These are phyloP conservation scores for Sphaceloma murrayae DNA, from an alignment of 2,329 filamentous ascomycete species.

Conservation along the genomic window DNA sequence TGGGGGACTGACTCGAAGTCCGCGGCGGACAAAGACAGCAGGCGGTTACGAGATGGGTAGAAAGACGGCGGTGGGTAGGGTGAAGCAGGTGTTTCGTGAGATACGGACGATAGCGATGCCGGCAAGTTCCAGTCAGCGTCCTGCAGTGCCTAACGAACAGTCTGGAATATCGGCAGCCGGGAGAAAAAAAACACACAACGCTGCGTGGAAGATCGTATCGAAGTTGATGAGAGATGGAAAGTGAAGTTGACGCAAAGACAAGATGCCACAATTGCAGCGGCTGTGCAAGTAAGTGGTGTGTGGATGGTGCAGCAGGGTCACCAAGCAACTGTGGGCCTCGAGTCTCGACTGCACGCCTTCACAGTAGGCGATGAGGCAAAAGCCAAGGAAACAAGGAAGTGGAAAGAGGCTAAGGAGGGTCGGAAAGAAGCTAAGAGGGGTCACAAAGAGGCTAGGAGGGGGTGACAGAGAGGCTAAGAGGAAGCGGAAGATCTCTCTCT, in stretches of 20 bases:
- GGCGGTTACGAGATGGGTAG: too few relatives aligned
- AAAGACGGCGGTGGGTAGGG: neutral
- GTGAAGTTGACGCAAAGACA: neutral
- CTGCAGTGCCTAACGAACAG: neutral
- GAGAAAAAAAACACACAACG: neutral
- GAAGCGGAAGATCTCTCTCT: too few relatives aligned
- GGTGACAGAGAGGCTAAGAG: too few relatives aligned
- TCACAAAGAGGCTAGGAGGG: too few relatives aligned
- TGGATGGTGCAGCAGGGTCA: neutral
- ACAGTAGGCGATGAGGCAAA: constrained; percentile 7
- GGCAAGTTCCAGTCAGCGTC: neutral
- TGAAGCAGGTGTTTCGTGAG: neutral
- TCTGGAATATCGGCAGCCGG: neutral
- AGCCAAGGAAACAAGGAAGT: neutral
- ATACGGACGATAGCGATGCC: neutral
- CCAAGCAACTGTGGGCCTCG: neutral
- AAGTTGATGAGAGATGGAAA: neutral
- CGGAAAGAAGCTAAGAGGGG: too few relatives aligned
- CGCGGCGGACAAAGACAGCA: too few relatives aligned
- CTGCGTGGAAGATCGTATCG: neutral
- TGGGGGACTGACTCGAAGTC: too few relatives aligned
- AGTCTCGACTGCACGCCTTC: neutral
- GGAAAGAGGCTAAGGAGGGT: too few relatives aligned
- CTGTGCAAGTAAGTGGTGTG: constrained; percentile 3
- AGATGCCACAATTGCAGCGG: neutral